Percentiles rank a stretch among this genome's conserved stretches.
Evolutionary conservation across 2,329 filamentous ascomycete species (phyloP).

Genomic region (Claviceps capensis): DNA sequence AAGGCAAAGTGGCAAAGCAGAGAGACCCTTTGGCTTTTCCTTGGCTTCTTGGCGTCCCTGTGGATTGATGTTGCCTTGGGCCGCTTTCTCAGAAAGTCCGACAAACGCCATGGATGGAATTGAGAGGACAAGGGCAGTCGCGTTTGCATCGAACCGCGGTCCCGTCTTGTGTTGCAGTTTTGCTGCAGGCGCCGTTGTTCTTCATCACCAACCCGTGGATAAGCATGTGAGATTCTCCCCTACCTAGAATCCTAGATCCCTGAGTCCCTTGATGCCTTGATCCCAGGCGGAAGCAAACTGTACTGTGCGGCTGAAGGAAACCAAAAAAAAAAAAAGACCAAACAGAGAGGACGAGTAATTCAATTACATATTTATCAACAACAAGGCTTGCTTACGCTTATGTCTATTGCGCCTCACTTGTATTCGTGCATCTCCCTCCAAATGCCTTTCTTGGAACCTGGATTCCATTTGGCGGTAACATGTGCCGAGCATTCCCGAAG

Average conservation of each 20-base stretch:
- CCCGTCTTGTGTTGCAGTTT: not conserved
- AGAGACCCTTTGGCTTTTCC: not conserved
- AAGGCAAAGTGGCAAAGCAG: not conserved
- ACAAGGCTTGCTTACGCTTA: not conserved
- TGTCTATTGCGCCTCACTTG: not conserved
- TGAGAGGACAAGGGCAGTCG: not conserved
- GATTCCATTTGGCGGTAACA: not conserved
- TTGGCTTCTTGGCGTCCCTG: not conserved
- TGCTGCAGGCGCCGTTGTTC: not conserved
- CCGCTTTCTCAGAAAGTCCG: not conserved
- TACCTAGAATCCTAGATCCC: too few species aligned
- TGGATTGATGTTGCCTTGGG: not conserved
- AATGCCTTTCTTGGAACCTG: not conserved
- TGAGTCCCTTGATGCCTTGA: too few species aligned
- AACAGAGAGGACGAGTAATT: not conserved
- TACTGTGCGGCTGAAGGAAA: not conserved
- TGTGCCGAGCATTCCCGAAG: too few species aligned
- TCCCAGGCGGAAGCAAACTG: too few species aligned
- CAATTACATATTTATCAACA: too few species aligned
- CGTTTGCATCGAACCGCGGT: not conserved
- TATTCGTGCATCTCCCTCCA: not conserved
- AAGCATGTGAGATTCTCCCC: not conserved
- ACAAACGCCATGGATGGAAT: not conserved
- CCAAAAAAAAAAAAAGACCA: not conserved
- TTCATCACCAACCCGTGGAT: not conserved